phyloP scores from a whole-genome alignment of 2,329 filamentous ascomycete genomes.

The Venturiaceae sp. region DNA sequence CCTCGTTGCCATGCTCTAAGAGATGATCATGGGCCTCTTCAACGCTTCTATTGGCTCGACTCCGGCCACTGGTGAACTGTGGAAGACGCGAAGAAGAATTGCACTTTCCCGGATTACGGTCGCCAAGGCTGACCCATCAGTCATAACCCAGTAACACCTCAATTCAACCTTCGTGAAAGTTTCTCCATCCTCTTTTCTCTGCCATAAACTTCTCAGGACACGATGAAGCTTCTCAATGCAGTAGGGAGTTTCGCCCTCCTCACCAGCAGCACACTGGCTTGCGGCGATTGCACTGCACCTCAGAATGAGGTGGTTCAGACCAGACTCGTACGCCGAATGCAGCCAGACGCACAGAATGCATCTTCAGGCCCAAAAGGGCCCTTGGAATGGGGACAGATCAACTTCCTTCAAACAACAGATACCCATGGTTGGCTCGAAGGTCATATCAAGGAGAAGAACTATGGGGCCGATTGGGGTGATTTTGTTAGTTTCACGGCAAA shows the following conservation, averaged over 20 bases:
- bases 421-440: slow-evolving; percentile 53
- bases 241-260: background rate
- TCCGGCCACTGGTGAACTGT: background rate
- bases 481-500: slow-evolving; percentile 50
- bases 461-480: slow-evolving; percentile 58
- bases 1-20: background rate
- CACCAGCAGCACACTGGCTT: slow-evolving; percentile 13
- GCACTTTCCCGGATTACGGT: background rate
- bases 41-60: background rate
- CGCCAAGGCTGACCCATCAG: background rate
- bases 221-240: background rate
- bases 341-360: slow-evolving; percentile 32
- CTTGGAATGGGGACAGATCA: slow-evolving; percentile 54
- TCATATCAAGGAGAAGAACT: slow-evolving; percentile 52
- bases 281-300: slow-evolving; percentile 30
- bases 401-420: slow-evolving; percentile 57
- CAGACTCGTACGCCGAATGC: slow-evolving; percentile 32
- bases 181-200: background rate
- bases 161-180: background rate
- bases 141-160: background rate
- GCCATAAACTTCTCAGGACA: background rate
- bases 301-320: slow-evolving; percentile 29
- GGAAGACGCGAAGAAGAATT: background rate
- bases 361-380: slow-evolving; percentile 24
- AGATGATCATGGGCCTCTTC: background rate